phyloP scores from a whole-genome alignment of 768 basidiomycete genomes.

The Lentinula guzmanii region DNA sequence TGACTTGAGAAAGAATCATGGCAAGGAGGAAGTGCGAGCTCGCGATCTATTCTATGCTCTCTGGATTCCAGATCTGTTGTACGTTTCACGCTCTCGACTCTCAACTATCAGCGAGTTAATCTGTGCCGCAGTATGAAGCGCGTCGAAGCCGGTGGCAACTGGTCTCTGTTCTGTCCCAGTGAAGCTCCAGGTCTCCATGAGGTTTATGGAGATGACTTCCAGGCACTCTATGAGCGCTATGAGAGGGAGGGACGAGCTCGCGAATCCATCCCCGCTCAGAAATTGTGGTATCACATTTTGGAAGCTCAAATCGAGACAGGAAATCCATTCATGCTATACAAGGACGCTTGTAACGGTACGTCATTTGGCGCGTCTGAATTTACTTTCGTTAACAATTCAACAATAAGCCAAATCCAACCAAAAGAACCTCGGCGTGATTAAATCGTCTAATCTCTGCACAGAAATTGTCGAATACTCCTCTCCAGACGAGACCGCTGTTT shows the following conservation, averaged over 20 bases:
- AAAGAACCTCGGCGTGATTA: conserved; percentile 97
- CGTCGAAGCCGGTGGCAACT: conserved; percentile 81
- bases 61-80: conserved; percentile 98
- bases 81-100: conserved; percentile 19
- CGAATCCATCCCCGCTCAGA: conserved; percentile 87
- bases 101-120: background rate
- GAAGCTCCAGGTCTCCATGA: conserved; percentile 90
- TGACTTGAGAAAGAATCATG: conserved; percentile 97
- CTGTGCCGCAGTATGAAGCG: conserved; percentile 77
- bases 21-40: conserved; percentile 95
- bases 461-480: conserved; percentile 98
- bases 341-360: conserved; percentile 90
- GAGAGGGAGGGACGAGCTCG: conserved; percentile 86
- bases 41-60: conserved; percentile 97
- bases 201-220: conserved; percentile 86
- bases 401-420: conserved; percentile 90
- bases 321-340: conserved; percentile 99
- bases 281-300: conserved; percentile 96
- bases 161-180: conserved; percentile 97
- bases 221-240: conserved; percentile 78
- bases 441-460: conserved; percentile 97
- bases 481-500: conserved; percentile 96
- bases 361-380: conserved; percentile 4
- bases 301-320: conserved; percentile 99
- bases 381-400: background rate